Percentiles rank a stretch among this genome's conserved stretches.
These are phyloP conservation scores for Diplodia corticola DNA, from an alignment of 2,329 filamentous ascomycete genomes.

Conservation along the genomic window DNA sequence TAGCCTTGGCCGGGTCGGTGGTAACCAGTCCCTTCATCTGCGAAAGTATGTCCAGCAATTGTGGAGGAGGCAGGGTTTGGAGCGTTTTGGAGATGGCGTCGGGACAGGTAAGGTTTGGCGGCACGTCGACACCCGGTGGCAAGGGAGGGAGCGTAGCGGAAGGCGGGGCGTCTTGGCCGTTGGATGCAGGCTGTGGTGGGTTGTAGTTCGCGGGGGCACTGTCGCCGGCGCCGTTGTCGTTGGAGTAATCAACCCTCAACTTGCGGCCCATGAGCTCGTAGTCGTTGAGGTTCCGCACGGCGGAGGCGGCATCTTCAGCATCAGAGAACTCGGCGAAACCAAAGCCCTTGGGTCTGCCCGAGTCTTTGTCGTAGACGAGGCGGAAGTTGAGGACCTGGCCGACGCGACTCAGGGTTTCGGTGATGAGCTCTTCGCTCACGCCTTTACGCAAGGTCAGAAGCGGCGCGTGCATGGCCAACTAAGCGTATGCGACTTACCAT, in stretches of 20 bases:
- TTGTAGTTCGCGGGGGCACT: slow-evolving; percentile 52
- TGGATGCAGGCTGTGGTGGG: slow-evolving; percentile 35
- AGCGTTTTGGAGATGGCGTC: slow-evolving; percentile 93
- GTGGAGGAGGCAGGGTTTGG: slow-evolving; percentile 78
- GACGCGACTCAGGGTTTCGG: slow-evolving; percentile 86
- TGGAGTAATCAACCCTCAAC: slow-evolving; percentile 92
- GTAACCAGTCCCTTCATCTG: slow-evolving; percentile 93
- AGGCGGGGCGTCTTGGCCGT: slow-evolving; percentile 47
- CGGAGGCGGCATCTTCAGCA: slow-evolving; percentile 85
- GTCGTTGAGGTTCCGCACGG: slow-evolving; percentile 93
- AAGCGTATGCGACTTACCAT: slow-evolving; percentile 54
- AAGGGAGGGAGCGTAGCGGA: slow-evolving; percentile 68
- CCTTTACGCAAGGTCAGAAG: slow-evolving; percentile 53
- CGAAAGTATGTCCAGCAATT: slow-evolving; percentile 87
- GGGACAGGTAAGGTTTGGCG: slow-evolving; percentile 76
- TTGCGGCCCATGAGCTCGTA: slow-evolving; percentile 94
- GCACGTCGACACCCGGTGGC: slow-evolving; percentile 80
- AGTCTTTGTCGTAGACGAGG: slow-evolving; percentile 93
- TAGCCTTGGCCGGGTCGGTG: slow-evolving; percentile 77
- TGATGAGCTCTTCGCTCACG: slow-evolving; percentile 93
- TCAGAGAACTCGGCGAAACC: slow-evolving; percentile 96
- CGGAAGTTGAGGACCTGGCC: slow-evolving; percentile 91
- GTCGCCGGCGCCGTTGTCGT: slow-evolving; percentile 66
- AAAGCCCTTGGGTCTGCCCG: slow-evolving; percentile 91
- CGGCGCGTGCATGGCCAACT: neutral